A percentile compares a stretch with the other conserved stretches of the same genome.
Evolutionary conservation across 192 early-diverging fungal species (phyloP).

Genomic region (Dimargaris verticillata): DNA sequence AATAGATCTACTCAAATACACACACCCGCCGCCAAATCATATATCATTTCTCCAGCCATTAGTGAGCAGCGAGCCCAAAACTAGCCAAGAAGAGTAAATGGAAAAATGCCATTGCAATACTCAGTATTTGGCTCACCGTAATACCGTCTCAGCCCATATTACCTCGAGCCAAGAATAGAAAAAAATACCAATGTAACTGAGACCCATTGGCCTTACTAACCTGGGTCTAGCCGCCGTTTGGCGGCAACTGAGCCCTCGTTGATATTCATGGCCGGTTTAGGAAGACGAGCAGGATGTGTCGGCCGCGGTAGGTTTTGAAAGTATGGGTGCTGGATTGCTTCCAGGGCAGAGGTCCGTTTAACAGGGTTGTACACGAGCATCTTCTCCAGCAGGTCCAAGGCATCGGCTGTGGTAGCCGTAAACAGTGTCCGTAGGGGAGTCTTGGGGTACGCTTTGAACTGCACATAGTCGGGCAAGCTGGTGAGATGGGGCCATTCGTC

Average conservation of each 20-base stretch:
- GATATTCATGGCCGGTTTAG: conserved; percentile 10
- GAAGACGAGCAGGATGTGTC: neutral
- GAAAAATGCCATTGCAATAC: too few species aligned
- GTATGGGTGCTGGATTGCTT: conserved; percentile 16
- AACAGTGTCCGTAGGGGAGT: conserved; percentile 58
- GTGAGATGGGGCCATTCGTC: conserved; percentile 67
- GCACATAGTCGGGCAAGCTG: conserved; percentile 49
- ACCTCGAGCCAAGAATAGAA: too few species aligned
- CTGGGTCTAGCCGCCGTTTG: conserved; percentile 10
- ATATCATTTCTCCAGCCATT: too few species aligned
- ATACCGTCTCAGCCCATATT: too few species aligned
- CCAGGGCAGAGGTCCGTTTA: conserved; percentile 57
- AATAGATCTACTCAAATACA: too few species aligned
- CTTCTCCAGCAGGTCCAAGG: conserved; percentile 66
- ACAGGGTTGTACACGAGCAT: conserved; percentile 79
- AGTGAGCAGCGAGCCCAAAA: too few species aligned
- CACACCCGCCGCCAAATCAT: too few species aligned
- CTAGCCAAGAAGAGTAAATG: too few species aligned
- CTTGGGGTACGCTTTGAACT: conserved; percentile 55
- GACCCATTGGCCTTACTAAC: too few species aligned
- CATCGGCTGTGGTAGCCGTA: conserved; percentile 68
- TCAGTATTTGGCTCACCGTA: too few species aligned
- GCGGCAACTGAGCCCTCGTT: conserved; percentile 3
- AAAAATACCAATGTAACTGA: too few species aligned
- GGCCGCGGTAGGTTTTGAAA: conserved; percentile 7